A percentile compares a stretch with the other conserved stretches of the same genome.
These are phyloP conservation scores for Cucumis sativus DNA, from an alignment of 306 rosid genomes.

Conservation along the genomic window DNA sequence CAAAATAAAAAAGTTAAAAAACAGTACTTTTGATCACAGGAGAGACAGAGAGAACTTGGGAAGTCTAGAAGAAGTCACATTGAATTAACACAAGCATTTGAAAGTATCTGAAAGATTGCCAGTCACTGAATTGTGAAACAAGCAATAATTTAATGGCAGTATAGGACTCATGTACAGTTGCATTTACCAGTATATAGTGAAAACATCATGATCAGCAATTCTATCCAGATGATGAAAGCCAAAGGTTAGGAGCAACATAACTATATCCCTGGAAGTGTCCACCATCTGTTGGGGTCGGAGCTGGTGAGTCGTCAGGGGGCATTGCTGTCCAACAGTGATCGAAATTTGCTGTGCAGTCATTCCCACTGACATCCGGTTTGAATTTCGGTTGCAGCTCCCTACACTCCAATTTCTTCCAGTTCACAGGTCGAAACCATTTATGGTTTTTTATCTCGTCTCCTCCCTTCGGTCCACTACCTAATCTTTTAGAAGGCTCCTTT, in stretches of 20 bases:
- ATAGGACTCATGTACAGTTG: constrained; percentile 3
- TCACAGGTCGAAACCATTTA: constrained; percentile 71
- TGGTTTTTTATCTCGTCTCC: constrained; percentile 59
- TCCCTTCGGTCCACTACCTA: constrained; percentile 79
- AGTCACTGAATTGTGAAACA: not conserved
- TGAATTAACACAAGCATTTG: not conserved
- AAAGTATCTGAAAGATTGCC: not conserved
- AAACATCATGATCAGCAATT: not conserved
- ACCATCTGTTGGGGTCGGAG: constrained; percentile 71
- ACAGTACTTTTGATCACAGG: not conserved
- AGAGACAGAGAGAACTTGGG: not conserved
- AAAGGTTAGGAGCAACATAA: constrained; percentile 71
- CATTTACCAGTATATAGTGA: not conserved
- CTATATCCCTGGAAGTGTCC: constrained; percentile 85
- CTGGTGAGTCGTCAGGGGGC: constrained; percentile 86
- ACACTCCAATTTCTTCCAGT: constrained; percentile 88
- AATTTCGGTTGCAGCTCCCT: constrained; percentile 71
- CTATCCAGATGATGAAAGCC: constrained; percentile 71
- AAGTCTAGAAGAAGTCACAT: not conserved
- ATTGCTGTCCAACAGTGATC: constrained; percentile 87
- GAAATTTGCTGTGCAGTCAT: constrained; percentile 78
- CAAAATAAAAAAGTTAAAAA: not conserved
- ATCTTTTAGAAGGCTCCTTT: constrained; percentile 69
- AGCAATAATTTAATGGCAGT: not conserved
- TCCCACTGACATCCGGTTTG: constrained; percentile 75